Evolutionary conservation across 129 eudicot species (phyloP), one percentile per base, ranked within the genome.

Genomic region (Centaurea solstitialis): DNA sequence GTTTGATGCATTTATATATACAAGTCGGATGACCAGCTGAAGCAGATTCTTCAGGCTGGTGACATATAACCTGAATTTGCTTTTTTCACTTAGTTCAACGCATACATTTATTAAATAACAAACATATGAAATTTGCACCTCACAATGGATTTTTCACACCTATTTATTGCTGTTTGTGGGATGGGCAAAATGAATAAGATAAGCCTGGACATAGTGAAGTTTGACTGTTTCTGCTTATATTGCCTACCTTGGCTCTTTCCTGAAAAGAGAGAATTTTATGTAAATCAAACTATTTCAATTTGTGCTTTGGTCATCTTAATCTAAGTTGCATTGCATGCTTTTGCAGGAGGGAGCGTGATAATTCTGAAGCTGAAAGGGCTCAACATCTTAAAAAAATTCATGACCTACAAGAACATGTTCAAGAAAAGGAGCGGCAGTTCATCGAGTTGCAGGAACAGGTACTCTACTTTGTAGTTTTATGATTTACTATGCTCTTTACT

Each of bases 391-490:
- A 88, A 80, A 94, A 95, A 85, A 95, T 95, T 76, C 98, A 89
- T 81, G 98, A 95, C 33, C 85, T 95, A 78, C 99, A 95, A 83
- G 98, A 95, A 75, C 97, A 89, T 84, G 72, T 91, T 80, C 93
- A 95, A 82, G 99, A 92, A 50, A 95, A 95, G 80, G 97, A 95
- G 73, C 88, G 88, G 0, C 94, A 85, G 83, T 76, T 91, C 26
- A 39, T 92, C 78, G 98, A 95, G 84, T 45, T 95, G 89, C 97
- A 95, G 88, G 99, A 95, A 70, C 97, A 92, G 94, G 99, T 95
- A 26, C 77, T 78, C 65, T 61, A 30, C 17, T 6, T 20, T 78
- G 11, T 35, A 21, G 37, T 22, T n/a, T 9, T 65, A 22, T 65
- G 20, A 74, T 79, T 77, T 37, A 68, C 23, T 70, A 22, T 20